Evolutionary conservation across 805 yeast genomes (phyloP).

Genomic region (Schwanniomyces polymorphus): DNA sequence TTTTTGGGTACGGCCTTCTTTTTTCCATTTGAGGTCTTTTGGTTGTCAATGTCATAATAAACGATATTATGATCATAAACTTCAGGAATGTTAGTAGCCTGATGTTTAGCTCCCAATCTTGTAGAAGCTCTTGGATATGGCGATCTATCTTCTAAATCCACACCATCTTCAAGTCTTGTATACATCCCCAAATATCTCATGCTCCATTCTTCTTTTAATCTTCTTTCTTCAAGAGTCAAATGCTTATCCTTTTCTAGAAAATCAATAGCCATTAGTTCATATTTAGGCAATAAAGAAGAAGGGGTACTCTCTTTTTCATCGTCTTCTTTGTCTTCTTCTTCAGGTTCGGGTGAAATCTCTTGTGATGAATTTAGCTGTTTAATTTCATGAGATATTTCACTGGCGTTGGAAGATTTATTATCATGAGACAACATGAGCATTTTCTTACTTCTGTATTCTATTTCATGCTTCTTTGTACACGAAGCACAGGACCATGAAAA

Average conservation of each 20-base stretch:
- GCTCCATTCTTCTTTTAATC: constrained; percentile 75
- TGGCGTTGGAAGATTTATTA: constrained; percentile 39
- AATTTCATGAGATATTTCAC: constrained; percentile 26
- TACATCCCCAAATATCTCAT: constrained; percentile 78
- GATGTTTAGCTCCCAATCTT: constrained; percentile 71
- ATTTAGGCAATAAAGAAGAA: constrained; percentile 39
- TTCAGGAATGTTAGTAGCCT: constrained; percentile 62
- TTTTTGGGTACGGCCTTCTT: constrained; percentile 11
- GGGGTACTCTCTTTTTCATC: constrained; percentile 2
- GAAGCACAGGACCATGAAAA: constrained; percentile 88
- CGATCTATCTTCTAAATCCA: constrained; percentile 68
- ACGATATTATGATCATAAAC: constrained; percentile 65
- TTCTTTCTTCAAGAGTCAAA: constrained; percentile 43
- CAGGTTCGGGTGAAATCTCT: constrained; percentile 8
- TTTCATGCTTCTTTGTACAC: constrained; percentile 64
- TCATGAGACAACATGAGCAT: constrained; percentile 43
- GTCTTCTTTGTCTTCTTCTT: constrained; percentile 4
- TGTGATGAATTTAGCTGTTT: constrained; percentile 10
- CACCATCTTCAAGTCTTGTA: constrained; percentile 70
- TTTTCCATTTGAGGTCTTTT: background rate
- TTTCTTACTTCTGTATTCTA: constrained; percentile 38
- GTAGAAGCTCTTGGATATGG: constrained; percentile 83
- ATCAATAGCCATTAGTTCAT: constrained; percentile 56
- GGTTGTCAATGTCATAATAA: constrained; percentile 54
- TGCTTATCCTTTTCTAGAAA: constrained; percentile 49